Percentiles rank a stretch among this genome's conserved stretches.
Evolutionary conservation across 2,329 filamentous ascomycete species (phyloP).

Genomic region (Sclerotinia sclerotiorum): DNA sequence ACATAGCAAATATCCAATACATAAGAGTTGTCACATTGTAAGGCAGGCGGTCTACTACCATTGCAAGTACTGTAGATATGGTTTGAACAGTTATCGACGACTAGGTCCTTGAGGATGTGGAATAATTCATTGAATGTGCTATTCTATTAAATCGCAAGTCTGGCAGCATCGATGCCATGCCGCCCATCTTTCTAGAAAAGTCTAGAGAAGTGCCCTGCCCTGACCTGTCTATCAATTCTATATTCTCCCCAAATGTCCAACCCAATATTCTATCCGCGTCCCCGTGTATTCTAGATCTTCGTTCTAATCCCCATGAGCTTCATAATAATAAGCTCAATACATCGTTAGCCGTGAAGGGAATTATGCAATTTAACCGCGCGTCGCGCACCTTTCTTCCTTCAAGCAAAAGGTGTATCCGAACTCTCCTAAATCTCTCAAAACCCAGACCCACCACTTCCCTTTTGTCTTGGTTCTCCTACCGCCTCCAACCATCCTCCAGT

Average conservation of each 20-base stretch:
- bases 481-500: slow-evolving; percentile 69
- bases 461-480: slow-evolving; percentile 72
- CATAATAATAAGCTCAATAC: background rate
- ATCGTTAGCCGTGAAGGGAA: background rate
- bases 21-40: background rate
- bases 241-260: background rate
- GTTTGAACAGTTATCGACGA: background rate
- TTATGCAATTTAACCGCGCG: slow-evolving; percentile 16
- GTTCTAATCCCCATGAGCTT: background rate
- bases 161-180: background rate
- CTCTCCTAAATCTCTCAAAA: background rate
- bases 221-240: background rate
- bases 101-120: background rate
- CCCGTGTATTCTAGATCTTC: background rate
- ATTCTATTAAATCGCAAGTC: background rate
- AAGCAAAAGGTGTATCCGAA: background rate
- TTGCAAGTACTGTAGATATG: background rate
- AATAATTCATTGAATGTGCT: background rate
- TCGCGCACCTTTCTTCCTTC: background rate
- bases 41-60: background rate
- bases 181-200: background rate
- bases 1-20: slow-evolving; percentile 9
- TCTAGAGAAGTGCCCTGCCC: background rate
- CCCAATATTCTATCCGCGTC: background rate
- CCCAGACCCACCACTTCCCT: slow-evolving; percentile 47